Conservation (phyloP, 2,329 filamentous ascomycete genomes). For the Metarhizium robertsii region DNA sequence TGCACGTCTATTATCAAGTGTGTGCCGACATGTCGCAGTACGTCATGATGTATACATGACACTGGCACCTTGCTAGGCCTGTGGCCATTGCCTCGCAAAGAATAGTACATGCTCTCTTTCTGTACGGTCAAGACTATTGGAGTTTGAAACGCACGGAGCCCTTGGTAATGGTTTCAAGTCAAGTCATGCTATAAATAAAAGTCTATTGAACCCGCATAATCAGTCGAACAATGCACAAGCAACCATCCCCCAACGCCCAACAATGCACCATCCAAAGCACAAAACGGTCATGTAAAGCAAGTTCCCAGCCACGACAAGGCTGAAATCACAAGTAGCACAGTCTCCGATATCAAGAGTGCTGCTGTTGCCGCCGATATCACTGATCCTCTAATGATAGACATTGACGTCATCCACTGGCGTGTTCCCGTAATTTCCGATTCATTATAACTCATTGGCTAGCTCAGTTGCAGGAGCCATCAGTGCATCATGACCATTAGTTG, state of each 20-base stretch:
- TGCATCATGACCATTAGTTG: slow-evolving; percentile 19
- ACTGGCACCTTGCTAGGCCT: too few species aligned
- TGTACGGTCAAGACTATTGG: too few species aligned
- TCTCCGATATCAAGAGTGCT: not conserved
- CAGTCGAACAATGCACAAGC: not conserved
- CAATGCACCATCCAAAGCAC: slow-evolving; percentile 3
- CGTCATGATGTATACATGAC: too few species aligned
- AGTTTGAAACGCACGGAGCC: too few species aligned
- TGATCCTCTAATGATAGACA: not conserved
- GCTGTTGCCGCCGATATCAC: not conserved
- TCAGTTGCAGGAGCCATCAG: not conserved
- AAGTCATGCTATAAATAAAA: too few species aligned
- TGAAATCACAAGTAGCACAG: not conserved
- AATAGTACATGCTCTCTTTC: too few species aligned
- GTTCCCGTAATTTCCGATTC: not conserved
- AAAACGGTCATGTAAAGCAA: too few species aligned
- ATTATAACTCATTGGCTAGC: not conserved
- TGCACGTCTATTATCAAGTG: too few species aligned
- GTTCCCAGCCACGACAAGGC: too few species aligned
- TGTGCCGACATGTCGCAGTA: too few species aligned
- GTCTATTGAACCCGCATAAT: not conserved
- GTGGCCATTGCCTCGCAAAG: too few species aligned
- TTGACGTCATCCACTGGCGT: not conserved
- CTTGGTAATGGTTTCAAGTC: too few species aligned
- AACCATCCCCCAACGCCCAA: slow-evolving; percentile 6